Conservation (phyloP, 257 asterid genomes). For the Phtheirospermum japonicum region DNA sequence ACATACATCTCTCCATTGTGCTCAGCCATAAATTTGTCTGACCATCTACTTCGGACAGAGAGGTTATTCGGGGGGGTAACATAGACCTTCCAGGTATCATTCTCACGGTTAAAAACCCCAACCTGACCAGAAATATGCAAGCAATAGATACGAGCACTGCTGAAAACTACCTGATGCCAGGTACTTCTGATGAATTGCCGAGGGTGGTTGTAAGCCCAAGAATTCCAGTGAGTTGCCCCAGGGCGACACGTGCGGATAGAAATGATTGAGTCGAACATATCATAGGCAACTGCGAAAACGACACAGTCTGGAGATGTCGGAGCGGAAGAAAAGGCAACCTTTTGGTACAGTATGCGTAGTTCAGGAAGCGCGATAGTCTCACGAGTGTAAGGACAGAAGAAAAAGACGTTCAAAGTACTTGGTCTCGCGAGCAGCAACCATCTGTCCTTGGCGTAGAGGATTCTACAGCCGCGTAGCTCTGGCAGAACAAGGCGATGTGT, state of each 20-base stretch:
- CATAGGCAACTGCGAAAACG: constrained; percentile 62
- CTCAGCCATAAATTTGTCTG: constrained; percentile 53
- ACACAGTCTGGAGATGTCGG: constrained; percentile 72
- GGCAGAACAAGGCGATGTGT: constrained; percentile 65
- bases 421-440: constrained; percentile 82
- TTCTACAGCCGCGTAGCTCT: constrained; percentile 56
- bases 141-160: constrained; percentile 69
- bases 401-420: constrained; percentile 46
- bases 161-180: constrained; percentile 48
- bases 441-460: constrained; percentile 74
- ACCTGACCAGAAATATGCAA: constrained; percentile 76
- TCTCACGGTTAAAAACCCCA: constrained; percentile 58
- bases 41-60: constrained; percentile 43
- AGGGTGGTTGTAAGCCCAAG: constrained; percentile 39
- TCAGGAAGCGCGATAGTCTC: constrained; percentile 57
- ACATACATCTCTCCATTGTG: constrained; percentile 57
- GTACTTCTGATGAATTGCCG: not conserved
- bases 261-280: constrained; percentile 47
- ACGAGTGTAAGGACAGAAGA: constrained; percentile 71
- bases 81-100: constrained; percentile 63
- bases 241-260: constrained; percentile 73
- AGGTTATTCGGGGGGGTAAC: constrained; percentile 54
- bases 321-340: constrained; percentile 73
- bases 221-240: constrained; percentile 66
- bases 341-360: constrained; percentile 52